These are phyloP conservation scores for Pythium apleroticum DNA, from an alignment of 352 stramenopile species.

Conservation along the genomic window DNA sequence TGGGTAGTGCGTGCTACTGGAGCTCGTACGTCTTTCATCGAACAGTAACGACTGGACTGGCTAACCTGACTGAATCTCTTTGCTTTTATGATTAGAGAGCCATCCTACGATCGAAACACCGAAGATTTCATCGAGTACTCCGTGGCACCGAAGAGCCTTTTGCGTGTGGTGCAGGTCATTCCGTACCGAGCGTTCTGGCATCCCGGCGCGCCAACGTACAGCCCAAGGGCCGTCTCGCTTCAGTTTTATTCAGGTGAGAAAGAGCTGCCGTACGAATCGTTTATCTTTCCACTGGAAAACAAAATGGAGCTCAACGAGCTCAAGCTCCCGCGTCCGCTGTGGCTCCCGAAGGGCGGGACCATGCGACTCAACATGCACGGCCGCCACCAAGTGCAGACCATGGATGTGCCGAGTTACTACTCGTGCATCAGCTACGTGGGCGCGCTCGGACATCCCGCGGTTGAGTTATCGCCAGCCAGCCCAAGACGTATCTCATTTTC, in stretches of 20 bases:
- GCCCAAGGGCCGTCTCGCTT: slow-evolving; percentile 55
- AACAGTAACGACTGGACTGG: background rate
- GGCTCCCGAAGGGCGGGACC: slow-evolving; percentile 32
- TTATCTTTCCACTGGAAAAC: slow-evolving; percentile 49
- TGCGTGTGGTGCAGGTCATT: slow-evolving; percentile 53
- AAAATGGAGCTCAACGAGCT: slow-evolving; percentile 73
- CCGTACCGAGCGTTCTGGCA: slow-evolving; percentile 80
- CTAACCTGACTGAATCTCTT: background rate
- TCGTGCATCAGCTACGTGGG: slow-evolving; percentile 12
- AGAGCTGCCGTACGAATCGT: slow-evolving; percentile 48
- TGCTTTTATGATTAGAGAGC: slow-evolving; percentile 13
- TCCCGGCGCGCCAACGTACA: slow-evolving; percentile 68
- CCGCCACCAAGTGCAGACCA: slow-evolving; percentile 29
- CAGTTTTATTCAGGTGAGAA: slow-evolving; percentile 30
- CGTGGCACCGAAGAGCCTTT: slow-evolving; percentile 40
- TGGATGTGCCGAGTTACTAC: background rate
- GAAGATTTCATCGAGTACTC: slow-evolving; percentile 67
- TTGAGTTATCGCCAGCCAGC: background rate
- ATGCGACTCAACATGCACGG: slow-evolving; percentile 25
- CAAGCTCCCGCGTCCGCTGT: slow-evolving; percentile 43
- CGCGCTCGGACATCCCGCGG: background rate
- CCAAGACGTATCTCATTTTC: no score
- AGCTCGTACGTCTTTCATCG: slow-evolving; percentile 50
- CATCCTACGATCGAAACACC: slow-evolving; percentile 20
- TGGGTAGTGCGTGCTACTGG: slow-evolving; percentile 67